These are phyloP conservation scores for Sarcodon aspratus DNA, from an alignment of 768 basidiomycete genomes.

Conservation along the genomic window DNA sequence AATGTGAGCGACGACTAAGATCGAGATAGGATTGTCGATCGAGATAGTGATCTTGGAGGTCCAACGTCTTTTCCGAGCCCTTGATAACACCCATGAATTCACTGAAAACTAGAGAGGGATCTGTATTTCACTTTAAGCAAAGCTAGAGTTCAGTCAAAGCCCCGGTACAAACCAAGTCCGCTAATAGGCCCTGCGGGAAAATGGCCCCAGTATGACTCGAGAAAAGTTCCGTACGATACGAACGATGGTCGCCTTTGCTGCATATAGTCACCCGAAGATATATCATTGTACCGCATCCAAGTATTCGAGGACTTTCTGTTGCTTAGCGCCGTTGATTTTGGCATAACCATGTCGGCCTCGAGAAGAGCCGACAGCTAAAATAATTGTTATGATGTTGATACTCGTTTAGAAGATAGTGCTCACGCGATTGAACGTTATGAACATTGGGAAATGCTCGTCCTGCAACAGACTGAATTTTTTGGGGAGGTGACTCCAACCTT, in stretches of 20 bases:
- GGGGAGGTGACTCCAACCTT: conserved; percentile 28
- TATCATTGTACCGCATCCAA: not conserved
- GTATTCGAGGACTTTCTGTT: not conserved
- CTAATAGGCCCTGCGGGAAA: conserved; percentile 40
- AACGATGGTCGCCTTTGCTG: conserved; percentile 10
- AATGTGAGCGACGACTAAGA: conserved; percentile 40
- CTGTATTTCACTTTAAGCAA: conserved; percentile 19
- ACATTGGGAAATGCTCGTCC: conserved; percentile 53
- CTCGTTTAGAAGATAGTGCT: conserved; percentile 10
- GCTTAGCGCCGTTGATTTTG: not conserved
- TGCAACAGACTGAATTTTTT: conserved; percentile 35
- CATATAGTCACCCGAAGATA: conserved; percentile 12
- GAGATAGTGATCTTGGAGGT: conserved; percentile 24
- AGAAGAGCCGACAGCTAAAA: not conserved
- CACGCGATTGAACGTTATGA: conserved; percentile 44
- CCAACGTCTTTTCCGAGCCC: conserved; percentile 46
- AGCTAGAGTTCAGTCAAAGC: conserved; percentile 1
- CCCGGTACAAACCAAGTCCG: conserved; percentile 30
- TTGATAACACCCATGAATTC: conserved; percentile 60
- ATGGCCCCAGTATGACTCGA: conserved; percentile 45
- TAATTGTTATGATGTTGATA: not conserved
- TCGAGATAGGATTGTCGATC: conserved; percentile 30
- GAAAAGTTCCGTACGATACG: conserved; percentile 36
- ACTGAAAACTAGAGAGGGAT: conserved; percentile 48
- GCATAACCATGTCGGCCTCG: not conserved